phyloP scores from a whole-genome alignment of 768 basidiomycete genomes.

The Lactarius vividus region DNA sequence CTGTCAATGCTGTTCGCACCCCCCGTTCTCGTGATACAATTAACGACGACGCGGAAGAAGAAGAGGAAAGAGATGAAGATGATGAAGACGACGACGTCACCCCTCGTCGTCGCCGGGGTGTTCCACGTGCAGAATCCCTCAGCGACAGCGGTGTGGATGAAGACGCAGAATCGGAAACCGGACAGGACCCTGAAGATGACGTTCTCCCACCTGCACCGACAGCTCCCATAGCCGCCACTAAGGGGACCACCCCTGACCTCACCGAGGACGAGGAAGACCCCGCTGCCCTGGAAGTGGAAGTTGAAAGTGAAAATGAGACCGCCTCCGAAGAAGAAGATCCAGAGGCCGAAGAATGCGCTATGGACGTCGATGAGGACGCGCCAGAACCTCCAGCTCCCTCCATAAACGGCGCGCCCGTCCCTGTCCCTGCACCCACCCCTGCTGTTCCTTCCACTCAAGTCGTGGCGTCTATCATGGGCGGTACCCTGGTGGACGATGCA shows the following conservation, averaged over 20 bases:
- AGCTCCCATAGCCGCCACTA: slow-evolving; percentile 21
- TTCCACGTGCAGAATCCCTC: slow-evolving; percentile 20
- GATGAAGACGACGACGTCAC: slow-evolving; percentile 26
- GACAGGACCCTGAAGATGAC: slow-evolving; percentile 38
- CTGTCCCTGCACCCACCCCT: slow-evolving; percentile 30
- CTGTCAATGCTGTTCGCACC: slow-evolving; percentile 27
- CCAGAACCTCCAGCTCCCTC: slow-evolving; percentile 16
- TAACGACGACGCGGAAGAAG: slow-evolving; percentile 30
- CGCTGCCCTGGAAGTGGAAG: slow-evolving; percentile 28
- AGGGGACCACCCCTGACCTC: slow-evolving; percentile 32
- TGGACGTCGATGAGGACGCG: slow-evolving; percentile 36
- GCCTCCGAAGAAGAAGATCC: slow-evolving; percentile 32
- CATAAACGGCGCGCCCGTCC: slow-evolving; percentile 16
- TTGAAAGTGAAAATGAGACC: slow-evolving; percentile 26
- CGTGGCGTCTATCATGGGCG: slow-evolving; percentile 22
- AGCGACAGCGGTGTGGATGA: slow-evolving; percentile 25
- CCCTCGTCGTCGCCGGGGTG: slow-evolving; percentile 23
- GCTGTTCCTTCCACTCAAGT: slow-evolving; percentile 12
- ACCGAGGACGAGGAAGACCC: slow-evolving; percentile 39
- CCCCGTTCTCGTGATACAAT: slow-evolving; percentile 22
- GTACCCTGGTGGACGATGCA: slow-evolving; percentile 5
- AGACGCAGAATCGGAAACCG: slow-evolving; percentile 29
- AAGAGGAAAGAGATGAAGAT: slow-evolving; percentile 30
- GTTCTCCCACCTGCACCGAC: slow-evolving; percentile 34
- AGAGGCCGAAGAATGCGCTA: slow-evolving; percentile 29